Evolutionary conservation across 805 yeast species (phyloP).

Genomic region (Candida takata): DNA sequence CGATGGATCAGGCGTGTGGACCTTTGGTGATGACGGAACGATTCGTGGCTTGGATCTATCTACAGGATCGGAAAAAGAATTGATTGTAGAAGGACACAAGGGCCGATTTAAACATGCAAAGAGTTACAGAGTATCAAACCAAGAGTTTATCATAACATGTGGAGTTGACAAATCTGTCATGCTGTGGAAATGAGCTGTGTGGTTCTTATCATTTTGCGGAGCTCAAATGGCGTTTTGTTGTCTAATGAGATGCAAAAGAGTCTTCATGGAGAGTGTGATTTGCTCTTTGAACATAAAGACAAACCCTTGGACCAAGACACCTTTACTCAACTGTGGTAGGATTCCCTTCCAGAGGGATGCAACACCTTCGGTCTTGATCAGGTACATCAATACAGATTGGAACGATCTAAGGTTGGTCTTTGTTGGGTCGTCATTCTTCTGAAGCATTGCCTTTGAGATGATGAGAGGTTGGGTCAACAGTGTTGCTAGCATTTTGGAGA

Average conservation of each 20-base stretch:
- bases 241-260: constrained; percentile 14
- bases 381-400: constrained; percentile 53
- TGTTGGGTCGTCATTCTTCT: constrained; percentile 35
- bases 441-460: constrained; percentile 77
- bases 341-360: constrained; percentile 71
- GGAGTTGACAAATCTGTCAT: constrained; percentile 36
- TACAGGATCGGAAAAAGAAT: constrained; percentile 29
- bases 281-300: constrained; percentile 60
- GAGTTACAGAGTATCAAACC: constrained; percentile 21
- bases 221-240: constrained; percentile 4
- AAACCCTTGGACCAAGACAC: constrained; percentile 78
- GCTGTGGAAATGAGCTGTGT: neutral
- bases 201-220: neutral
- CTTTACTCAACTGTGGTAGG: constrained; percentile 73
- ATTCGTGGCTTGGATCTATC: constrained; percentile 52
- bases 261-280: constrained; percentile 20
- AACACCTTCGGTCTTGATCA: constrained; percentile 58
- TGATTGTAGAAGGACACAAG: constrained; percentile 28
- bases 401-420: constrained; percentile 46
- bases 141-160: constrained; percentile 38
- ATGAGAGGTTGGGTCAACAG: constrained; percentile 77
- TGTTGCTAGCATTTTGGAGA: constrained; percentile 77
- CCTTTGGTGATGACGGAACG: constrained; percentile 61
- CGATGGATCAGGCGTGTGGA: constrained; percentile 50
- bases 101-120: constrained; percentile 39